Percentiles rank a stretch among this genome's conserved stretches.
Evolutionary conservation across 495 filamentous ascomycete species (phyloP).

Genomic region (Podospora pseudocomata): DNA sequence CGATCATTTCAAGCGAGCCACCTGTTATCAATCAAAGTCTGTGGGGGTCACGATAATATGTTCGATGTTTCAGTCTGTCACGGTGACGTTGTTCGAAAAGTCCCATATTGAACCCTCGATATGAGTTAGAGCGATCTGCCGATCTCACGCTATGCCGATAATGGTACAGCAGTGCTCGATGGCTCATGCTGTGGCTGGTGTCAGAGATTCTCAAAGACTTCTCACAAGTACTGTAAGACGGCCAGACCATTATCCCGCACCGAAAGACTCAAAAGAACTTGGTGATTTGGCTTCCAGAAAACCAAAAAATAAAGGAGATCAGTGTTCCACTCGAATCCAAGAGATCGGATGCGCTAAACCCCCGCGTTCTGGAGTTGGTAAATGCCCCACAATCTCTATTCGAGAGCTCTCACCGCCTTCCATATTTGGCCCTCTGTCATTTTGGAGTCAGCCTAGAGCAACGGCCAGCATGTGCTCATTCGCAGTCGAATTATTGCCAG

Average conservation of each 20-base stretch:
- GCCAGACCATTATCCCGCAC: neutral
- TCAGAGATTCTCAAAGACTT: neutral
- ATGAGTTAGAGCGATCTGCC: neutral
- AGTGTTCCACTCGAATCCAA: neutral
- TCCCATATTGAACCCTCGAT: neutral
- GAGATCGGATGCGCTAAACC: neutral
- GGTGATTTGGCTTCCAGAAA: neutral
- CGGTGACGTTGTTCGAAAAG: neutral
- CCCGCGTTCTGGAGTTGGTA: neutral
- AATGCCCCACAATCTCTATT: neutral
- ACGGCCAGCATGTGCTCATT: neutral
- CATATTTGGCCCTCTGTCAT: neutral
- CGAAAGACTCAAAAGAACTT: neutral
- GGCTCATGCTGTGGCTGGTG: no score
- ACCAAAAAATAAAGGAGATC: neutral
- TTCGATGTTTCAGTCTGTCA: neutral
- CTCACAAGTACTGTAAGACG: neutral
- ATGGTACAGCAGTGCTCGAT: neutral
- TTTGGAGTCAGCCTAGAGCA: no score
- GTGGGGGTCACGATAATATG: conserved; percentile 3
- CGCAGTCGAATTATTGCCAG: neutral
- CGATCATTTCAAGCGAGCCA: neutral
- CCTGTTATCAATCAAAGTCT: neutral
- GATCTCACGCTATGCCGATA: neutral
- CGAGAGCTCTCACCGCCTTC: conserved; percentile 9